Percentiles rank a stretch among this genome's conserved stretches.
Conservation (phyloP, 2,329 filamentous ascomycete genomes). For the Proliferodiscus dingleyae region DNA sequence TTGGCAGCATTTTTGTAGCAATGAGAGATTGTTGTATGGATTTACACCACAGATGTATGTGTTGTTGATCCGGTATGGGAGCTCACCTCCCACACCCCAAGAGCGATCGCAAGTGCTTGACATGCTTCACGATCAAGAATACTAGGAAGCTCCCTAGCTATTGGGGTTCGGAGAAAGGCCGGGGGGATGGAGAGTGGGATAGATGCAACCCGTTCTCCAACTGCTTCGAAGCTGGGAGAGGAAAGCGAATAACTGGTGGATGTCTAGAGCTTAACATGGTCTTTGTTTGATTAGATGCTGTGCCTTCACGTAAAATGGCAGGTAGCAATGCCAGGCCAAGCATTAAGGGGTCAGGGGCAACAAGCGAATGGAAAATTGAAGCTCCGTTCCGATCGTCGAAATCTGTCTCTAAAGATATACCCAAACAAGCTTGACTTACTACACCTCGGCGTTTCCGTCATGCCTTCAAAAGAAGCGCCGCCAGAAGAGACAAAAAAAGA, state of each 20-base stretch:
- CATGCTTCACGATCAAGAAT: no score
- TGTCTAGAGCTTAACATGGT: no score
- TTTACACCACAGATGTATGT: not conserved
- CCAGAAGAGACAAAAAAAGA: no score
- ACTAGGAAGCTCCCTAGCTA: no score
- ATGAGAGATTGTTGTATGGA: not conserved
- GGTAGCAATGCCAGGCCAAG: not conserved
- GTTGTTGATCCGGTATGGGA: not conserved
- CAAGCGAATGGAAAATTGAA: not conserved
- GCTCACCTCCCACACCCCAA: not conserved
- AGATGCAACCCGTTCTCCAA: no score
- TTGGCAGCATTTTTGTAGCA: not conserved
- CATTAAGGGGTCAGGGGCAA: not conserved
- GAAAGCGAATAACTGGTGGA: no score
- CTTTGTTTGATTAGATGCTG: no score
- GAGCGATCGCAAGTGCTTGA: not conserved
- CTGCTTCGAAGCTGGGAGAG: no score
- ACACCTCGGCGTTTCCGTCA: not conserved
- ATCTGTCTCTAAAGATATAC: not conserved
- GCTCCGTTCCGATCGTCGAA: not conserved
- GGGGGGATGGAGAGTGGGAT: no score
- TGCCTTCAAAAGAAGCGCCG: not conserved
- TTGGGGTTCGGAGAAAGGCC: no score
- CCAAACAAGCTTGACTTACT: not conserved
- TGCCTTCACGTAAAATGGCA: no score